phyloP scores from a whole-genome alignment of 1,284 basidiomycete genomes.

The Hypsizygus ulmarius region DNA sequence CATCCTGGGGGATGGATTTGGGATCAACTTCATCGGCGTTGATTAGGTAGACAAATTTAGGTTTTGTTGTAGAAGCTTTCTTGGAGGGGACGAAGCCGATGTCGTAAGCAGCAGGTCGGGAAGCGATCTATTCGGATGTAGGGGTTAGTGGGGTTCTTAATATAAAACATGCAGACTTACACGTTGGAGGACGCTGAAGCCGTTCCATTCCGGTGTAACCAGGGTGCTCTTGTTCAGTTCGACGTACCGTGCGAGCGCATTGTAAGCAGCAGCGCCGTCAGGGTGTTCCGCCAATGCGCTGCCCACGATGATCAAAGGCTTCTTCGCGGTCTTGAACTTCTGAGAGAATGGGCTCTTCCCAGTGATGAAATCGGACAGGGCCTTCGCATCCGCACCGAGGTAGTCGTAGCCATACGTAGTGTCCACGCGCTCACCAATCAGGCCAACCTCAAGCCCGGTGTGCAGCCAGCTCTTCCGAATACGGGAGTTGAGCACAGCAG shows the following conservation, averaged over 20 bases:
- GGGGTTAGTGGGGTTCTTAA: conserved; percentile 4
- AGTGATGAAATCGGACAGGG: conserved; percentile 76
- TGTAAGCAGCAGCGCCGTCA: conserved; percentile 81
- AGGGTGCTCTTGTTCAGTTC: conserved; percentile 76
- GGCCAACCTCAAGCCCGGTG: conserved; percentile 79
- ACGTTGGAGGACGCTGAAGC: conserved; percentile 91
- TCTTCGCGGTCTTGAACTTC: conserved; percentile 90
- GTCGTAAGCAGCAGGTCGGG: conserved; percentile 94
- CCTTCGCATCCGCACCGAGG: conserved; percentile 79
- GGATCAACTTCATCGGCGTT: conserved; percentile 95
- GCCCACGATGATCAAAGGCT: conserved; percentile 92
- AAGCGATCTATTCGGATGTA: conserved; percentile 63
- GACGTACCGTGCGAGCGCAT: conserved; percentile 79
- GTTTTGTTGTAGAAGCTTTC: conserved; percentile 70
- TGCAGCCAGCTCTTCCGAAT: conserved; percentile 95
- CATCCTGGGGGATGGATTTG: conserved; percentile 86
- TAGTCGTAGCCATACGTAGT: conserved; percentile 94
- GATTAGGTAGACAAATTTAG: conserved; percentile 97
- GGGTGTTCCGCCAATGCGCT: conserved; percentile 85
- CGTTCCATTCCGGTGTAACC: conserved; percentile 92
- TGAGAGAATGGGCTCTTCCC: conserved; percentile 80
- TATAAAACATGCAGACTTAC: conserved; percentile 40
- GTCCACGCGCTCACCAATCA: conserved; percentile 91
- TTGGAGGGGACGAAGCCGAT: conserved; percentile 88
- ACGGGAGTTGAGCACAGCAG: conserved; percentile 95